Percentiles rank a stretch among this genome's conserved stretches.
Evolutionary conservation across 164 flowering plant genomes (phyloP).

Genomic region (Vitis amurensis): DNA sequence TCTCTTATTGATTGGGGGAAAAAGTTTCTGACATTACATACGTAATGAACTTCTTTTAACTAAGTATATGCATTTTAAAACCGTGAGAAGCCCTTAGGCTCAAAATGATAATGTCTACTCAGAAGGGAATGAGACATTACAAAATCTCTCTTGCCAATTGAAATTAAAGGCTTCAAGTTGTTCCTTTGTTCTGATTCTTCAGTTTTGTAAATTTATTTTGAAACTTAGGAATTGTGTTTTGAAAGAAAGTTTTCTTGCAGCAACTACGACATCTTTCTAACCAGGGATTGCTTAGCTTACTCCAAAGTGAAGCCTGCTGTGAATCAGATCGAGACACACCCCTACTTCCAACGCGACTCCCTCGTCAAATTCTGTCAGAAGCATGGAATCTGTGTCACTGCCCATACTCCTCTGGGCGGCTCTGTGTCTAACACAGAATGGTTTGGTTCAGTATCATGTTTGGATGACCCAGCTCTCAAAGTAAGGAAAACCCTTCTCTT

Average conservation of each 20-base stretch:
- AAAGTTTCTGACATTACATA: too few species aligned
- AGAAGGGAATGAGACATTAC: too few species aligned
- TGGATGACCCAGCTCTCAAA: conserved; percentile 77
- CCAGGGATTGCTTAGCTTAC: conserved; percentile 91
- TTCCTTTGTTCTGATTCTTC: background rate
- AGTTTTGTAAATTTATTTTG: too few species aligned
- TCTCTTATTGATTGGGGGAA: too few species aligned
- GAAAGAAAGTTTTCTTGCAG: conserved; percentile 42
- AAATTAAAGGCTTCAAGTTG: background rate
- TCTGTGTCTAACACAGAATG: conserved; percentile 76
- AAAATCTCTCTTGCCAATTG: too few species aligned
- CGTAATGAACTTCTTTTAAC: too few species aligned
- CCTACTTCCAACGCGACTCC: conserved; percentile 89
- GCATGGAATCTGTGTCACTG: conserved; percentile 86
- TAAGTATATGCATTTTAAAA: too few species aligned
- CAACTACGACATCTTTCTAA: conserved; percentile 88
- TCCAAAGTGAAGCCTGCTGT: conserved; percentile 95
- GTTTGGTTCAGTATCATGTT: conserved; percentile 87
- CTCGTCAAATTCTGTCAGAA: conserved; percentile 93
- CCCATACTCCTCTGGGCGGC: conserved; percentile 94
- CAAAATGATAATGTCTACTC: too few species aligned
- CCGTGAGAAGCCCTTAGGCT: too few species aligned
- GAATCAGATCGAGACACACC: conserved; percentile 92
- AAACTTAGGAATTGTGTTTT: too few species aligned
- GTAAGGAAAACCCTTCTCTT: conserved; percentile 25